A percentile compares a stretch with the other conserved stretches of the same genome.
phyloP scores from a whole-genome alignment of 1,284 basidiomycete species.

The Austroboletus niveus region DNA sequence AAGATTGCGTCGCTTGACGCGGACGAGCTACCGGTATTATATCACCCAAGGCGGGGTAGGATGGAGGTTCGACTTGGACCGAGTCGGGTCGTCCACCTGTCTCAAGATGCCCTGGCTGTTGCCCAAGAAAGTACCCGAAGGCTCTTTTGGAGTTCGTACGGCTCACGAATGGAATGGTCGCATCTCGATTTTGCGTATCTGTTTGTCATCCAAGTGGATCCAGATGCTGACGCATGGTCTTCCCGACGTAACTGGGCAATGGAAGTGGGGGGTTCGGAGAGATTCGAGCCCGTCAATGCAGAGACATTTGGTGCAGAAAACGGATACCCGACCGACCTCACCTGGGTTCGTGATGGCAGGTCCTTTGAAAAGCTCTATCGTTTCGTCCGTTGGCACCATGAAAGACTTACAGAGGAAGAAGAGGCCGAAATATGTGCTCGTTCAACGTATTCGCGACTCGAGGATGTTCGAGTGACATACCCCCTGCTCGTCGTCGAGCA shows the following conservation, averaged over 20 bases:
- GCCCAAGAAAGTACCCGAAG: conserved; percentile 55
- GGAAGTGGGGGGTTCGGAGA: conserved; percentile 10
- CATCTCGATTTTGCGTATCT: conserved; percentile 60
- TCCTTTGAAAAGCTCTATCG: conserved; percentile 45
- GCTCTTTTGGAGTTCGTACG: conserved; percentile 58
- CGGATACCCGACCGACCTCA: conserved; percentile 48
- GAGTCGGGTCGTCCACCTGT: conserved; percentile 19
- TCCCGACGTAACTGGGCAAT: conserved; percentile 45
- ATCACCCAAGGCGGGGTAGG: conserved; percentile 42
- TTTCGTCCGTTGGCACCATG: conserved; percentile 56
- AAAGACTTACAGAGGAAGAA: conserved; percentile 46
- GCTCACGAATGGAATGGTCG: conserved; percentile 56
- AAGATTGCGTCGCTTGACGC: conserved; percentile 37
- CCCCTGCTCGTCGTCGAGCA: conserved; percentile 57
- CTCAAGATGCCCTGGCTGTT: conserved; percentile 24
- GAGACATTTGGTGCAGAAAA: conserved; percentile 45
- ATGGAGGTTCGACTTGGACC: conserved; percentile 33
- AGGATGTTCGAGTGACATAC: conserved; percentile 47
- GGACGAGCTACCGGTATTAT: conserved; percentile 47
- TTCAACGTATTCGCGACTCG: conserved; percentile 33
- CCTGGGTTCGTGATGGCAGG: conserved; percentile 46
- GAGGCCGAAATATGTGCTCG: conserved; percentile 40
- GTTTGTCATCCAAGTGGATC: conserved; percentile 41
- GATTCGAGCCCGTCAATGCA: conserved; percentile 33
- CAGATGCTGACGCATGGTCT: conserved; percentile 42